Base-by-base conservation (phyloP, 2,329 filamentous ascomycete genomes). In the Alternaria novae-zelandiae region DNA sequence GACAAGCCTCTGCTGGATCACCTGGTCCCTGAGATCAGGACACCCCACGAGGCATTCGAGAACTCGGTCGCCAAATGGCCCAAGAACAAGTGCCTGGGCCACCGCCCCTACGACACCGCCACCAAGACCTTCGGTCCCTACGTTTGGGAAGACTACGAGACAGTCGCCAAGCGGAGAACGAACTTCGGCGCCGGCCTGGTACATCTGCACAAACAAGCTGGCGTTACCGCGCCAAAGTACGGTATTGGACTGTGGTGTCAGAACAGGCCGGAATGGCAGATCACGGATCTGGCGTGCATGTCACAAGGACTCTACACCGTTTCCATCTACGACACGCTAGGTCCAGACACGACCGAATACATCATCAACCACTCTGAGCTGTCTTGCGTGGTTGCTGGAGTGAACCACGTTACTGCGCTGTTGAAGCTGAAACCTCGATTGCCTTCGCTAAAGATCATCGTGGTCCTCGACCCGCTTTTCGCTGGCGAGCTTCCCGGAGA, bases 261-360 rank as follows among this genome's bases (percentile, higher is more conserved):
- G 80, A 96, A 96, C 81, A 86, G 93, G 63, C 90, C 93, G 0
- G 92, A 97, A 81, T 97, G 93, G 93, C 92, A 96, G 83, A 89
- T 97, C 64, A 88, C 90, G 59, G 95, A 98, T 84, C 83, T 98
- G 75, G 96, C 89, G 43, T 90, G 92, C 78, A 89, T 92, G 82
- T 96, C 94, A 12, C 96, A 98, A 80, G 88, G 91, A 8, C 88
- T 98, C 28, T 98, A 87, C 82, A 92, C 91, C 21, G 94, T 99
- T 59, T 97, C 95, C 6, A 90, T 99, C 54, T 99, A 99, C 84
- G 96, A 98, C 81, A 97, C 95, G 12, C 88, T 99, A 6, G 95
- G 95, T 10, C 91, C 95, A 12, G 93, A 97, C 70, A 89, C 94
- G 3, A 94, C 92, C 61, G 94, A 98, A 82, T 98, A 92, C 83